Conservation (phyloP, 768 basidiomycete species). For the Tricholoma sp. region DNA sequence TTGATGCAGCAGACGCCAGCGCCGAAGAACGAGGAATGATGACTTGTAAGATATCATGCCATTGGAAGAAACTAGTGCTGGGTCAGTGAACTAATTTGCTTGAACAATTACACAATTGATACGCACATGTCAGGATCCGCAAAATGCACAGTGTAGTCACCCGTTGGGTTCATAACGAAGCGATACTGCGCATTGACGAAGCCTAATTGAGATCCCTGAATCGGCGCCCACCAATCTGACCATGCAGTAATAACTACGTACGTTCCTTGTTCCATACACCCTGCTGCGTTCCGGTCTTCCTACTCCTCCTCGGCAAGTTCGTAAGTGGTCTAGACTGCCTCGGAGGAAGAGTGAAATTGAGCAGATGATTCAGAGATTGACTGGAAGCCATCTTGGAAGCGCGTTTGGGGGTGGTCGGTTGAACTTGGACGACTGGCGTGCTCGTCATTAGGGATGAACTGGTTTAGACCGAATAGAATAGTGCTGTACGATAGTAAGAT, state of each 20-base stretch:
- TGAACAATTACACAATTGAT: background rate
- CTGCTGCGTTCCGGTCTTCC: slow-evolving; percentile 56
- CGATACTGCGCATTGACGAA: slow-evolving; percentile 96
- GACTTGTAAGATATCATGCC: slow-evolving; percentile 93
- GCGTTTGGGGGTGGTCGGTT: slow-evolving; percentile 44
- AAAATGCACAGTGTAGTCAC: slow-evolving; percentile 92
- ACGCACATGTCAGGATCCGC: slow-evolving; percentile 95
- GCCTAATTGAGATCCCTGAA: slow-evolving; percentile 38
- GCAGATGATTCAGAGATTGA: slow-evolving; percentile 75
- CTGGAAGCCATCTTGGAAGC: slow-evolving; percentile 62
- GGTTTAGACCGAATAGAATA: slow-evolving; percentile 2
- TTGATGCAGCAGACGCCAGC: slow-evolving; percentile 56
- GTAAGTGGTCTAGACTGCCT: slow-evolving; percentile 59
- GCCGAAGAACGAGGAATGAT: slow-evolving; percentile 84
- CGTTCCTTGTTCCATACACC: slow-evolving; percentile 90
- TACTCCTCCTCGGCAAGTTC: slow-evolving; percentile 69
- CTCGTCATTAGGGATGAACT: slow-evolving; percentile 29
- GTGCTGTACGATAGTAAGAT: slow-evolving; percentile 8
- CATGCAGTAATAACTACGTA: slow-evolving; percentile 38
- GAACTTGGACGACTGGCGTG: slow-evolving; percentile 25
- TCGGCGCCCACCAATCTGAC: slow-evolving; percentile 7
- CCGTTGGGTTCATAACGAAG: slow-evolving; percentile 90
- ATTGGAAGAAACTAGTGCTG: slow-evolving; percentile 78
- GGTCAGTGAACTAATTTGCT: background rate
- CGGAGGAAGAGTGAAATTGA: slow-evolving; percentile 92